These are phyloP conservation scores for Gillenia trifoliata DNA, from an alignment of 306 rosid genomes.

Conservation along the genomic window DNA sequence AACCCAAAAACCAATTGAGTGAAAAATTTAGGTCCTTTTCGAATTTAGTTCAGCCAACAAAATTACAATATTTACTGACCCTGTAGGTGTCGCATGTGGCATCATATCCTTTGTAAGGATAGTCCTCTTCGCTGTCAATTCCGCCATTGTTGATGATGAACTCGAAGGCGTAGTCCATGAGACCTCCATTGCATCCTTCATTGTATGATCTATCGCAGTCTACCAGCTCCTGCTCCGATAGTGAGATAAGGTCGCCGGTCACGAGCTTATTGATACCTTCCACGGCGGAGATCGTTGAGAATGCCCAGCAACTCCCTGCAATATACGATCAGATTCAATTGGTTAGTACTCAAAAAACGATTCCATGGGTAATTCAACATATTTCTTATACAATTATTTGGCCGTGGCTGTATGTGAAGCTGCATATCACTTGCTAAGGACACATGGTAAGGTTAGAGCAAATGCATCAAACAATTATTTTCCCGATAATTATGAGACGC, in stretches of 20 bases:
- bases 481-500: background rate
- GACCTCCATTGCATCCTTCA: slow-evolving; percentile 80
- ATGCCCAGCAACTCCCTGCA: slow-evolving; percentile 97
- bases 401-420: background rate
- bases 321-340: background rate
- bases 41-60: background rate
- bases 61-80: slow-evolving; percentile 32
- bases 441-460: background rate
- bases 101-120: slow-evolving; percentile 59
- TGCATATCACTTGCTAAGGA: background rate
- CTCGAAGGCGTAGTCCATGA: slow-evolving; percentile 70
- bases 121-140: slow-evolving; percentile 75
- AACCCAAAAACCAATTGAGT: background rate
- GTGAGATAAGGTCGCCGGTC: slow-evolving; percentile 63
- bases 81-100: slow-evolving; percentile 51
- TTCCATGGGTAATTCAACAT: background rate
- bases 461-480: background rate
- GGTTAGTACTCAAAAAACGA: background rate
- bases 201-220: slow-evolving; percentile 72
- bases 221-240: slow-evolving; percentile 86
- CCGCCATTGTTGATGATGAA: slow-evolving; percentile 83
- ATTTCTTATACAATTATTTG: too few species aligned
- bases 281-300: slow-evolving; percentile 61
- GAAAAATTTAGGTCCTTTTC: background rate
- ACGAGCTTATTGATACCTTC: slow-evolving; percentile 84